Conservation (phyloP, 129 eudicot species). For the Flaveria trinervia region DNA sequence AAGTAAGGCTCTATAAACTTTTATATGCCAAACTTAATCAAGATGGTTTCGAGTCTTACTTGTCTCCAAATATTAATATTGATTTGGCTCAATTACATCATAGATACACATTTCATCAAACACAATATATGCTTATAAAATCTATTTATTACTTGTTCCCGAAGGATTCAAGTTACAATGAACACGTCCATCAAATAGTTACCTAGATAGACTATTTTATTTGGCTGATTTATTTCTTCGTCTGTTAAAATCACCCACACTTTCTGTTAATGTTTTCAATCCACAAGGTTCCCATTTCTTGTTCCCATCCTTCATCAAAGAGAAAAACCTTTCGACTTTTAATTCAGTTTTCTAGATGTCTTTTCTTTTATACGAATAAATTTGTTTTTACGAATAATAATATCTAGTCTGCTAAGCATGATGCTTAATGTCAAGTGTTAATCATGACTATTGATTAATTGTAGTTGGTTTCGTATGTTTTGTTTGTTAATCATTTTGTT, state of each 20-base stretch:
- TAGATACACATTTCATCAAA: no score
- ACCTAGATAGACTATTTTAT: background rate
- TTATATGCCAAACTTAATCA: no score
- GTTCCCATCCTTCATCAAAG: background rate
- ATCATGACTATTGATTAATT: constrained; percentile 32
- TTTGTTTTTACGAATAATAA: constrained; percentile 3
- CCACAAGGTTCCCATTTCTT: constrained; percentile 18
- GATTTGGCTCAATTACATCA: no score
- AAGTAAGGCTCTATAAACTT: no score
- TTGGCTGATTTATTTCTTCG: background rate
- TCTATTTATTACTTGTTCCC: no score
- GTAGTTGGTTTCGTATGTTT: background rate
- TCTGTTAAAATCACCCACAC: background rate
- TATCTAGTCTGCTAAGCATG: background rate
- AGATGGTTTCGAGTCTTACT: no score
- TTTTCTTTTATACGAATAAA: background rate
- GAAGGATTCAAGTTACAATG: no score
- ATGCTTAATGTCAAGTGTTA: constrained; percentile 3
- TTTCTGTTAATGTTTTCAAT: background rate
- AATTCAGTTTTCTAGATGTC: background rate
- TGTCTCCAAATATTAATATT: no score
- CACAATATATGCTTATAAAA: no score
- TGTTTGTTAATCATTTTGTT: constrained; percentile 18
- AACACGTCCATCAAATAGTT: background rate
- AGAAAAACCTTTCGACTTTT: constrained; percentile 7